Evolutionary conservation across 2,329 filamentous ascomycete genomes (phyloP).

Genomic region (Spiromastix sp.): DNA sequence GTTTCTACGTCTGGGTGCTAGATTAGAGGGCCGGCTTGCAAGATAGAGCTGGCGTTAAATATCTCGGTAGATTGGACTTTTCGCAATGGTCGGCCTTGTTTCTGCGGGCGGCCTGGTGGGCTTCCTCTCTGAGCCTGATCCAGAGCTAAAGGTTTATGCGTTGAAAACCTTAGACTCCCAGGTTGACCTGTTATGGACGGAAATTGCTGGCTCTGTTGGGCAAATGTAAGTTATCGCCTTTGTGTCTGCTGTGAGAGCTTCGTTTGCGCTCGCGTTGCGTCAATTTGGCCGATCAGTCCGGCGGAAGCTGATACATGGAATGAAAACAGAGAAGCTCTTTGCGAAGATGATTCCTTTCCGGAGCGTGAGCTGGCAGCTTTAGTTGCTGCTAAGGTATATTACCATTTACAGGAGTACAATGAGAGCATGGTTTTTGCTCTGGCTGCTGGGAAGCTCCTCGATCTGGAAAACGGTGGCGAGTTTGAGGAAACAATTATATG

Average conservation of each 20-base stretch:
- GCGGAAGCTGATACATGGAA: no score
- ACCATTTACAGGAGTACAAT: slow-evolving; percentile 96
- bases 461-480: slow-evolving; percentile 80
- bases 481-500: slow-evolving; percentile 98
- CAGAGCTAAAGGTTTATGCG: slow-evolving; percentile 88
- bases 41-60: no score
- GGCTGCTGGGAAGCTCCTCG: slow-evolving; percentile 88
- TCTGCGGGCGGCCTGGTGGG: slow-evolving; percentile 91
- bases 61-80: no score
- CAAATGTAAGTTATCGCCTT: slow-evolving; percentile 64
- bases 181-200: slow-evolving; percentile 95
- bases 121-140: slow-evolving; percentile 89
- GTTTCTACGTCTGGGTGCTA: no score
- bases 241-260: no score
- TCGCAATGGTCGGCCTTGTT: slow-evolving; percentile 86
- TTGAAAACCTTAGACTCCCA: slow-evolving; percentile 91
- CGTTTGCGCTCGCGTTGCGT: no score
- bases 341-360: slow-evolving; percentile 90
- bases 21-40: no score
- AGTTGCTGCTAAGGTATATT: slow-evolving; percentile 95
- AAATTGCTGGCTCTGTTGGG: slow-evolving; percentile 83
- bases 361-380: slow-evolving; percentile 89
- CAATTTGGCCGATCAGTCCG: background rate
- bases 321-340: slow-evolving; percentile 71
- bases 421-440: slow-evolving; percentile 98